Percentiles rank a stretch among this genome's conserved stretches.
These are phyloP conservation scores for Aspergillus niger DNA, from an alignment of 2,329 filamentous ascomycete genomes.

Conservation along the genomic window DNA sequence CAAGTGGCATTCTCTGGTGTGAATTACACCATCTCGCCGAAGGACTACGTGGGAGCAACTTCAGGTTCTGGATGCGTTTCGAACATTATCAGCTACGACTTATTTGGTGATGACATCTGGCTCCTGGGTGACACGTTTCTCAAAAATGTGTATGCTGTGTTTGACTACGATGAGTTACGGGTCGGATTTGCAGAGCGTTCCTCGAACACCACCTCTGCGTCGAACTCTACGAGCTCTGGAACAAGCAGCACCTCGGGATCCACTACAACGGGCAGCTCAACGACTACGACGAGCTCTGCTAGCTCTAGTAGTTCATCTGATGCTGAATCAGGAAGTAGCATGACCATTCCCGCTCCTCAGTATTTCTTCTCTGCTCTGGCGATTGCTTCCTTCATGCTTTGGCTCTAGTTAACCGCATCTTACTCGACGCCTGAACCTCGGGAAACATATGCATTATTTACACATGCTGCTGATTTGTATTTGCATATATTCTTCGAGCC, in stretches of 20 bases:
- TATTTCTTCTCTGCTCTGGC: slow-evolving; percentile 22
- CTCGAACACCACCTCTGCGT: slow-evolving; percentile 15
- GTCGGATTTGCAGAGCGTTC: slow-evolving; percentile 39
- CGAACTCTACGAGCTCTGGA: slow-evolving; percentile 19
- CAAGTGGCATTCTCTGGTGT: slow-evolving; percentile 69
- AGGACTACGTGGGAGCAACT: slow-evolving; percentile 66
- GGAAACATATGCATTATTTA: background rate
- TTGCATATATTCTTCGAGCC: background rate
- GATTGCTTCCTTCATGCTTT: slow-evolving; percentile 17
- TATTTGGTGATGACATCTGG: slow-evolving; percentile 66
- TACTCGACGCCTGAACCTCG: background rate
- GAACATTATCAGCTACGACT: slow-evolving; percentile 72
- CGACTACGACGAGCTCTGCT: slow-evolving; percentile 9
- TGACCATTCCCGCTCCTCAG: slow-evolving; percentile 6
- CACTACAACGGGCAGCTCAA: slow-evolving; percentile 13
- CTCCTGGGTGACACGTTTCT: slow-evolving; percentile 83
- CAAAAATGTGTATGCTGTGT: slow-evolving; percentile 86
- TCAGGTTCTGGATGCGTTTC: slow-evolving; percentile 55
- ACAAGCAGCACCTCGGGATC: slow-evolving; percentile 16
- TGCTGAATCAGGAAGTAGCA: background rate
- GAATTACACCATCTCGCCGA: slow-evolving; percentile 65
- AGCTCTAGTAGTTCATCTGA: slow-evolving; percentile 1
- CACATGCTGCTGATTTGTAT: background rate
- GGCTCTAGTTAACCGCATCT: slow-evolving; percentile 11
- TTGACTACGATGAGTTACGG: slow-evolving; percentile 66